These are phyloP conservation scores for Lichtheimia corymbifera DNA, from an alignment of 371 early-diverging fungal species.

Conservation along the genomic window DNA sequence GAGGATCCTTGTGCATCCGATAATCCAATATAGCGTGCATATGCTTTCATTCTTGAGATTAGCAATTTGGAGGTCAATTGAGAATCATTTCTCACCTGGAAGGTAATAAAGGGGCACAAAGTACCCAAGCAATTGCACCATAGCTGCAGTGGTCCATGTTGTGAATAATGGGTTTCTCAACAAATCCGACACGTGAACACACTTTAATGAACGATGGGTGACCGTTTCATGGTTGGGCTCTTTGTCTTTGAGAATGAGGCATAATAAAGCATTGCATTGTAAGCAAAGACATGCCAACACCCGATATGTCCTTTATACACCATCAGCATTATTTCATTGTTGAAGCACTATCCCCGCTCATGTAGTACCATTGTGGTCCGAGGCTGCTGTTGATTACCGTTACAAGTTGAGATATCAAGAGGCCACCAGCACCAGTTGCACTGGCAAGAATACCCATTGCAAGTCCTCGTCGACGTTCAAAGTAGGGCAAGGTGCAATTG, in stretches of 20 bases:
- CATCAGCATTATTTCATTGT: no score
- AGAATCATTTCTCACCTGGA: conserved; percentile 39
- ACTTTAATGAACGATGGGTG: neutral
- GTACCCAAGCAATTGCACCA: conserved; percentile 51
- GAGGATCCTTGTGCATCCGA: conserved; percentile 32
- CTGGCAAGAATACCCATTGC: conserved; percentile 75
- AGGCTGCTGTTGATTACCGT: conserved; percentile 53
- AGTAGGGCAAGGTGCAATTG: conserved; percentile 69
- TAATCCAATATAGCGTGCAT: conserved; percentile 35
- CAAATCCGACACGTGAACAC: conserved; percentile 42
- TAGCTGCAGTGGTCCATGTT: conserved; percentile 36
- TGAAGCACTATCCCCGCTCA: neutral
- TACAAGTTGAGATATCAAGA: conserved; percentile 65
- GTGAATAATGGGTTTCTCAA: conserved; percentile 47
- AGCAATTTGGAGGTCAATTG: conserved; percentile 21
- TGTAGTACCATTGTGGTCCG: conserved; percentile 55
- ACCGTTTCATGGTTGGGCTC: conserved; percentile 23
- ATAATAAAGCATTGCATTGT: conserved; percentile 34
- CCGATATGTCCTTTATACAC: conserved; percentile 47
- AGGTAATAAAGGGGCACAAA: conserved; percentile 62
- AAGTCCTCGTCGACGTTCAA: conserved; percentile 60
- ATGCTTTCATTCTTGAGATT: conserved; percentile 4
- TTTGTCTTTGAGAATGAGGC: conserved; percentile 38
- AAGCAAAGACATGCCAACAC: conserved; percentile 55
- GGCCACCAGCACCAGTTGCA: conserved; percentile 78